phyloP scores from a whole-genome alignment of 108 stramenopile genomes.

The Cyclotella cryptica region DNA sequence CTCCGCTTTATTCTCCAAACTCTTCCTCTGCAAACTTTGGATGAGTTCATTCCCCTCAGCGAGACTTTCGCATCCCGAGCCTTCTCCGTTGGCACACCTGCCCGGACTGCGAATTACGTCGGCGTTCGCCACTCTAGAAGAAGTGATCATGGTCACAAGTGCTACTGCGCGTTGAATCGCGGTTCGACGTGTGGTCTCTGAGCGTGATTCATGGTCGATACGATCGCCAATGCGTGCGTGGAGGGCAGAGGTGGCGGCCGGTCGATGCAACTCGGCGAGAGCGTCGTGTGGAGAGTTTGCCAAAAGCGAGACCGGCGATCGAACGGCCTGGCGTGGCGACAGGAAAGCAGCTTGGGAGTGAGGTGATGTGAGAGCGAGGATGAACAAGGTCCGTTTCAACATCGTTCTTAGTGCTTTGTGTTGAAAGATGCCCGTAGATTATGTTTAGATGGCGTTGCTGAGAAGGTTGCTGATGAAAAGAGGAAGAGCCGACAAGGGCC shows the following conservation, averaged over 20 bases:
- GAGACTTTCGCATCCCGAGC: constrained; percentile 76
- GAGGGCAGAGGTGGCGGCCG: neutral
- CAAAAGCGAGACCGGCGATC: neutral
- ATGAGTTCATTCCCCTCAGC: constrained; percentile 82
- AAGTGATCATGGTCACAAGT: neutral
- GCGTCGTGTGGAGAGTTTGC: neutral
- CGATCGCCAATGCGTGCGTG: neutral
- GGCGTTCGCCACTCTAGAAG: constrained; percentile 29
- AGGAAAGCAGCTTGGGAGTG: constrained; percentile 1
- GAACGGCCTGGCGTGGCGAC: neutral
- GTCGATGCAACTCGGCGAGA: neutral
- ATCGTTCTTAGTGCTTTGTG: neutral
- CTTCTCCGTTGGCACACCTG: constrained; percentile 74
- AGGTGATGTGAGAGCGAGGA: neutral
- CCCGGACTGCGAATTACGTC: constrained; percentile 59
- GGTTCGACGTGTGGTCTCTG: neutral
- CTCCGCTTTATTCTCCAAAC: constrained; percentile 67
- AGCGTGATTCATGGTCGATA: neutral
- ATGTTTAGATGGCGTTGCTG: neutral
- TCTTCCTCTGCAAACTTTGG: constrained; percentile 65
- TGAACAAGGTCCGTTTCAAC: neutral
- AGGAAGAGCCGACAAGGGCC: too few relatives aligned
- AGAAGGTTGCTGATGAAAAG: neutral
- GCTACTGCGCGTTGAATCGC: neutral
- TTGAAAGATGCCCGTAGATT: too few relatives aligned